Evolutionary conservation across 306 rosid genomes (phyloP).

Genomic region (Castanospermum australe): DNA sequence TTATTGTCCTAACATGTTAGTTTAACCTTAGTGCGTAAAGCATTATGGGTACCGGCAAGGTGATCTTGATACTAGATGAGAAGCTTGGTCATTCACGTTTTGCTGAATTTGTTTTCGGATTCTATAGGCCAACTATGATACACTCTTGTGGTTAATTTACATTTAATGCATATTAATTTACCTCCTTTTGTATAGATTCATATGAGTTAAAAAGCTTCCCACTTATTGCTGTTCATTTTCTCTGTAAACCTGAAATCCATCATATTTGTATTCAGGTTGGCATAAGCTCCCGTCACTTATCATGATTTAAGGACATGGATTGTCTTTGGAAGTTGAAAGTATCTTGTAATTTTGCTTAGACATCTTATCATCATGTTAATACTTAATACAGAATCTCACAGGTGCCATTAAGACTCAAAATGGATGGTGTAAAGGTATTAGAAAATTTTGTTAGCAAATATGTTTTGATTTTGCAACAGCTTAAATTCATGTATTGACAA

Average conservation of each 20-base stretch:
- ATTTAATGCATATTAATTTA: background rate
- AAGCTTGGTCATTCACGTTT: slow-evolving; percentile 14
- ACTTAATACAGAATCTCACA: background rate
- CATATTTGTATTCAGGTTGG: background rate
- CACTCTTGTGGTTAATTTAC: slow-evolving; percentile 4
- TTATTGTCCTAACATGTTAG: background rate
- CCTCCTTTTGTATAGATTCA: background rate
- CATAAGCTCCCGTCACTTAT: background rate
- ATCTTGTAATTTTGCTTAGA: slow-evolving; percentile 4
- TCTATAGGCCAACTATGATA: background rate
- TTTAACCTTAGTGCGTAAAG: background rate
- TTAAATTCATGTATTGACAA: background rate
- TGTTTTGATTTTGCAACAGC: background rate
- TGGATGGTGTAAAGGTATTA: background rate
- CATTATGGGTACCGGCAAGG: background rate
- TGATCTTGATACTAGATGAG: slow-evolving; percentile 9
- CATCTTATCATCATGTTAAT: background rate
- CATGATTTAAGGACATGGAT: slow-evolving; percentile 4
- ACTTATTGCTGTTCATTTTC: background rate
- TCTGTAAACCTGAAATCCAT: background rate
- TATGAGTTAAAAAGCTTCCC: background rate
- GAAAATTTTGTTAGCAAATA: background rate
- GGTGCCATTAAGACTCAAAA: background rate
- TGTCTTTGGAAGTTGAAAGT: slow-evolving; percentile 7
- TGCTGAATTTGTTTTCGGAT: background rate